Conservation (phyloP, 2,329 filamentous ascomycete genomes). For the Exophiala dermatitidis region DNA sequence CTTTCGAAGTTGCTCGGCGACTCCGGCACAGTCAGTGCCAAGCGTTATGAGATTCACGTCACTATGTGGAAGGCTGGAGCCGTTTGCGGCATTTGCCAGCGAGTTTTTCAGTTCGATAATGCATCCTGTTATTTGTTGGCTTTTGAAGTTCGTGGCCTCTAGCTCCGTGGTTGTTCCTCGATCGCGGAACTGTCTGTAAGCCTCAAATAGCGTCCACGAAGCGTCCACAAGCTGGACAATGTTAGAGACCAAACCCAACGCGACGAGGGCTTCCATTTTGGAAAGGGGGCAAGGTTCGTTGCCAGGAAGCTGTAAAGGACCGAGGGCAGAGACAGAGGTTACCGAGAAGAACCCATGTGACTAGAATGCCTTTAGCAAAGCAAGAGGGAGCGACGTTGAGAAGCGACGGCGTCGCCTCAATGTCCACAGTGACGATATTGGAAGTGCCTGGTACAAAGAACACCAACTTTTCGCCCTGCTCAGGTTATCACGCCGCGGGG, state of each 20-base stretch:
- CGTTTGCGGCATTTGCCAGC: not conserved
- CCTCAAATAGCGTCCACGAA: not conserved
- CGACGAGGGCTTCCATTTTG: slow-evolving; percentile 1
- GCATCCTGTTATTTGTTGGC: not conserved
- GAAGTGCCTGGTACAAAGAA: no score
- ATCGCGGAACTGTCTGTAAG: slow-evolving; percentile 1
- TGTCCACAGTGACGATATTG: no score
- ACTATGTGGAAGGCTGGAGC: not conserved
- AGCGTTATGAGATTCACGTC: not conserved
- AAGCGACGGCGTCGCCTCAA: no score
- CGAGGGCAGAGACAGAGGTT: not conserved
- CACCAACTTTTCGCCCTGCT: no score
- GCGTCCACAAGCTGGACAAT: slow-evolving; percentile 3
- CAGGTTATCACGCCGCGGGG: no score
- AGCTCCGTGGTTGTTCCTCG: not conserved
- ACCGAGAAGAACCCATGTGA: no score
- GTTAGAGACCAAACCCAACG: slow-evolving; percentile 1
- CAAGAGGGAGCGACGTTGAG: no score
- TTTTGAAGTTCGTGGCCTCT: not conserved
- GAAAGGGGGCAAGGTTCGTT: not conserved
- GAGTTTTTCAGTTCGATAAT: not conserved
- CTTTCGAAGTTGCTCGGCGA: not conserved
- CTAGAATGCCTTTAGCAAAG: no score
- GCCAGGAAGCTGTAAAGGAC: not conserved
- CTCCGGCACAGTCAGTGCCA: not conserved